These are phyloP conservation scores for Ensete glaucum DNA, from an alignment of 176 grass and related monocot species.

Conservation along the genomic window DNA sequence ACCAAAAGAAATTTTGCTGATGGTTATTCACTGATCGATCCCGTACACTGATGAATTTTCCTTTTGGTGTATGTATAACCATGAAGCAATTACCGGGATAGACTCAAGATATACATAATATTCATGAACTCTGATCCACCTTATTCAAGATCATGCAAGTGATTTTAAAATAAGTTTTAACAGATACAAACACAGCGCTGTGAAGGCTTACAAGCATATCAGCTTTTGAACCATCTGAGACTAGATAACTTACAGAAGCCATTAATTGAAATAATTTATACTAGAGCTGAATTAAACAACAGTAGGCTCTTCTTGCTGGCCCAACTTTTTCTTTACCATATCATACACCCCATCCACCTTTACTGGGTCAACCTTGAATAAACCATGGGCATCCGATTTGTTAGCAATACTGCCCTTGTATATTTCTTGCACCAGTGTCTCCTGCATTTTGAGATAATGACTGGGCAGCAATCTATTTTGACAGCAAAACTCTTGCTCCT, in stretches of 20 bases:
- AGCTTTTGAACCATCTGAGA: not conserved
- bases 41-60: too few species aligned
- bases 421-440: conserved; percentile 74
- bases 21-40: too few species aligned
- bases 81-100: too few species aligned
- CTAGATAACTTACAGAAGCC: not conserved
- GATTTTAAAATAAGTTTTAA: not conserved
- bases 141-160: not conserved
- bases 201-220: not conserved
- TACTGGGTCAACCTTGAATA: conserved; percentile 79
- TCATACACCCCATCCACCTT: conserved; percentile 83
- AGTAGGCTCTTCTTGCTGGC: conserved; percentile 41
- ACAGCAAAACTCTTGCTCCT: conserved; percentile 84
- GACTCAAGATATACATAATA: too few species aligned
- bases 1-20: too few species aligned
- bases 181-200: not conserved
- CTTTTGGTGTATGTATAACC: too few species aligned
- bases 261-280: not conserved
- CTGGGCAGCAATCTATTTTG: conserved; percentile 63
- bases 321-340: conserved; percentile 82
- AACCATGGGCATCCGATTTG: conserved; percentile 69
- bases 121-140: not conserved
- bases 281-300: conserved; percentile 28
- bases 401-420: conserved; percentile 66
- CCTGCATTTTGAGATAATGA: conserved; percentile 86